Evolutionary conservation across 192 early-diverging fungal genomes (phyloP), one percentile per base, ranked within the genome.

Genomic region (Mortierella hygrophila): DNA sequence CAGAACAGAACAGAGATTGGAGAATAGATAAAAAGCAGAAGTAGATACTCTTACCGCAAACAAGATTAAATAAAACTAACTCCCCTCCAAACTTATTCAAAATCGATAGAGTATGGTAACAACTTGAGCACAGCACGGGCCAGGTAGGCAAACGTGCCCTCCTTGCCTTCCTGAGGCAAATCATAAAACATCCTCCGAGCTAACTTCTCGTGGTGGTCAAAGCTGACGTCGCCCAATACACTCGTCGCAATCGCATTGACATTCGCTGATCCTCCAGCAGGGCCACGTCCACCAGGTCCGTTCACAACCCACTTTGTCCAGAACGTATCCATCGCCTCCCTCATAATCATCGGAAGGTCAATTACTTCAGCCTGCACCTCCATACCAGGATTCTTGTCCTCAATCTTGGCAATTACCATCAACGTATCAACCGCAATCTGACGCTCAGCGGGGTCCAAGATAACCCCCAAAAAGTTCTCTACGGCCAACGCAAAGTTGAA

Each of bases 401-500:
- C 88, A 23, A 96, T 90, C 65, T 92, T 89, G 44, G 91, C 92
- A 68, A 96, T 91, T 70, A 95, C 90, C 81, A 93, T 90, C 52
- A 97, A 78, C 18, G 93, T 93, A 78, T 96, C 94, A 0, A 94
- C 93, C 1, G 92, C 93, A 41, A 95, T 90, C 88, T 97, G 95
- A 32, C 95, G 93, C 79, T 96, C 95, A 15, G 96, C 96, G 8
- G 96, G 95, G 63, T 97, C 95, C 1, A 88, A 80, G 46, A 96
- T 93, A 55, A 90, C 91, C 23, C 93, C 94, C 82, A 96, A 89
- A 69, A 96, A 93, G 71, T 89, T 88, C 85, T 97, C 96, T 0
- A 96, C 92, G 55, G 92, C 92, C 35, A 96, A 79, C 1, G 94
- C 96, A 91, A 97, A 97, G 84, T 95, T 97, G 85, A 95, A 92